A percentile compares a stretch with the other conserved stretches of the same genome.
Conservation (phyloP, 129 eudicot species). For the Centaurea solstitialis region DNA sequence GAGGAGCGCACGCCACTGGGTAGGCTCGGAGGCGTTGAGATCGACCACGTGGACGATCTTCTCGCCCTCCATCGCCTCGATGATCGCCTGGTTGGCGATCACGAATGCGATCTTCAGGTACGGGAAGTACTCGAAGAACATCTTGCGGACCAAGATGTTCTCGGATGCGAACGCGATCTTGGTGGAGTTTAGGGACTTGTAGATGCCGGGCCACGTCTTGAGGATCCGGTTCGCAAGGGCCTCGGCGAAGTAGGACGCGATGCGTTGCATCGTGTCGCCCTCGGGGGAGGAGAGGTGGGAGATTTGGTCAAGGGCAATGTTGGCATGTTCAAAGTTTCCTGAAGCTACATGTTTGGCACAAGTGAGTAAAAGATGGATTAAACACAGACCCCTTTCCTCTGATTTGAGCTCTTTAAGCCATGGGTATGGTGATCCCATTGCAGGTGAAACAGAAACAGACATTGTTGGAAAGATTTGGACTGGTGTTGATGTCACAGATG, state of each 20-base stretch:
- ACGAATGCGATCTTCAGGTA: conserved; percentile 84
- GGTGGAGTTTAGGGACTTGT: conserved; percentile 79
- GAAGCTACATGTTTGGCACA: conserved; percentile 91
- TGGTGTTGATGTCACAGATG: conserved; percentile 86
- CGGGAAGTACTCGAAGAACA: conserved; percentile 86
- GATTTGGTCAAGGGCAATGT: conserved; percentile 91
- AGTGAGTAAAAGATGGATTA: conserved; percentile 80
- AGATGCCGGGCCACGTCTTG: conserved; percentile 86
- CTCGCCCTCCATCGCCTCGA: conserved; percentile 99
- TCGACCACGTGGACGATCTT: conserved; percentile 92
- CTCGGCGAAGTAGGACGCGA: conserved; percentile 87
- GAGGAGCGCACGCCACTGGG: conserved; percentile 89
- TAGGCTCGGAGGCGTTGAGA: conserved; percentile 80
- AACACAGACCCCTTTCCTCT: conserved; percentile 89
- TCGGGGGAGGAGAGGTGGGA: conserved; percentile 90
- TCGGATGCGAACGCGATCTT: conserved; percentile 52
- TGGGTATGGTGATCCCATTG: conserved; percentile 61
- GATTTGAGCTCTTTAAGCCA: conserved; percentile 96
- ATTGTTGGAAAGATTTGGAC: conserved; percentile 64
- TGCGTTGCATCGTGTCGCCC: conserved; percentile 97
- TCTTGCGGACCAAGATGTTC: conserved; percentile 58
- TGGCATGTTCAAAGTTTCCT: conserved; percentile 90
- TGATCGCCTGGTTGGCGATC: conserved; percentile 76
- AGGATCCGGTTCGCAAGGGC: conserved; percentile 89
- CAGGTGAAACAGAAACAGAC: conserved; percentile 67